Conservation (phyloP, 2,329 filamentous ascomycete species). For the Fusarium guadeloupense region DNA sequence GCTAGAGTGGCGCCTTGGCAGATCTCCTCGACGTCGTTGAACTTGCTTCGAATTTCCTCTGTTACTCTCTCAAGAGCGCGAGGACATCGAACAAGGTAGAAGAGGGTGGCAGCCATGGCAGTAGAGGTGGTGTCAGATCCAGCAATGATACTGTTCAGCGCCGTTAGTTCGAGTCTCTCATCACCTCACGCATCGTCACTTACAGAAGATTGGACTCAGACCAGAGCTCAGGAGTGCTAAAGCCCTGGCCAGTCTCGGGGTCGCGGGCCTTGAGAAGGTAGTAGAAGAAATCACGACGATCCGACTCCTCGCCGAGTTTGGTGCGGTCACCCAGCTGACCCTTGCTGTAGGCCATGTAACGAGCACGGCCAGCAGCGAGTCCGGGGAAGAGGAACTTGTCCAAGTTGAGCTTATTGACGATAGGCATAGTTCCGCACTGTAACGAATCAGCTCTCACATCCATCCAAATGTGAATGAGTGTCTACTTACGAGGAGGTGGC, state of each 20-base stretch:
- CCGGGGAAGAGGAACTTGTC: constrained; percentile 74
- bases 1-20: constrained; percentile 59
- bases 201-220: constrained; percentile 74
- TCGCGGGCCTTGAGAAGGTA: constrained; percentile 77
- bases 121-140: constrained; percentile 78
- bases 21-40: constrained; percentile 64
- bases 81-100: constrained; percentile 67
- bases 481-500: constrained; percentile 71
- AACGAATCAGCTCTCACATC: constrained; percentile 19
- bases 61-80: constrained; percentile 57
- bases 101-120: constrained; percentile 69
- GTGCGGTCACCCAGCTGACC: constrained; percentile 73
- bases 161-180: constrained; percentile 2
- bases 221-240: constrained; percentile 73
- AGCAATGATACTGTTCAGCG: constrained; percentile 67
- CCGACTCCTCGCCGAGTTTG: constrained; percentile 70
- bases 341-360: constrained; percentile 77
- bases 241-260: constrained; percentile 74
- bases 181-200: constrained; percentile 32
- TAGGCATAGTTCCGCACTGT: constrained; percentile 77
- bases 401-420: constrained; percentile 71
- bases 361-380: constrained; percentile 71
- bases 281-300: constrained; percentile 79
- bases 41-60: constrained; percentile 62
- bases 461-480: too few species aligned